Base-by-base conservation (phyloP, 2,329 filamentous ascomycete genomes). In the Bimuria novae-zelandiae region DNA sequence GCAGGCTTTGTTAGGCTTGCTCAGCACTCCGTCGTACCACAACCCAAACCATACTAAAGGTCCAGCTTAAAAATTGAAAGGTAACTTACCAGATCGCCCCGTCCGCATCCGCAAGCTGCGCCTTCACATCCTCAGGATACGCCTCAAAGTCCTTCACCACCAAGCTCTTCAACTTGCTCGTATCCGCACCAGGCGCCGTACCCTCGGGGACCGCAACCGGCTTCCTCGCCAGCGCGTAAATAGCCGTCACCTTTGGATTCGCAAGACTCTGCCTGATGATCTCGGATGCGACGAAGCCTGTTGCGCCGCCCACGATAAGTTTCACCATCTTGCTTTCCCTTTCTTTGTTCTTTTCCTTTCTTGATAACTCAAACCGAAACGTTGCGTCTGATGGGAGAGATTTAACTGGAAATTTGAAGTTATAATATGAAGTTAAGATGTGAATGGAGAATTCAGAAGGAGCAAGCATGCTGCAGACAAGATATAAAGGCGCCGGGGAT, bases 101-200 rank as follows among this genome's bases (percentile, higher is more conserved):
- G n/a, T 52, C 50, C 1, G 43, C 50, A 47, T 52, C 50, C n/a
- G 35, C 50, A 19, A 52, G 35, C 25, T 52, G 37, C 27, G 10
- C 40, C 36, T 46, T 52, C n/a, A 48, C 50, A 17, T 52, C 43
- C 19, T 48, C 50, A n/a, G 50, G 43, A 16, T 52, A 52, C 6
- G 46, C 23, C 12, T 33, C 37, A 29, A 52, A 52, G 21, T 52
- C 50, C 29, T 52, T 23, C 4, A 52, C 35, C 4, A 52, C 36
- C 21, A 52, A 29, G 36, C 50, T 52, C 37, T 52, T 47, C 35
- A 52, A 19, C 30, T 52, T 52, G 33, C 32, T 39, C 10, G 40
- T 39, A 23, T 42, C 30, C 25, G 35, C 42, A 2, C 17, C 49
- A 6, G 19, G 41, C 17, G 41, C 41, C 12, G 42, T 51, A 25